phyloP scores from a whole-genome alignment of 2,329 filamentous ascomycete species.

The Penicillium sclerotiorum region DNA sequence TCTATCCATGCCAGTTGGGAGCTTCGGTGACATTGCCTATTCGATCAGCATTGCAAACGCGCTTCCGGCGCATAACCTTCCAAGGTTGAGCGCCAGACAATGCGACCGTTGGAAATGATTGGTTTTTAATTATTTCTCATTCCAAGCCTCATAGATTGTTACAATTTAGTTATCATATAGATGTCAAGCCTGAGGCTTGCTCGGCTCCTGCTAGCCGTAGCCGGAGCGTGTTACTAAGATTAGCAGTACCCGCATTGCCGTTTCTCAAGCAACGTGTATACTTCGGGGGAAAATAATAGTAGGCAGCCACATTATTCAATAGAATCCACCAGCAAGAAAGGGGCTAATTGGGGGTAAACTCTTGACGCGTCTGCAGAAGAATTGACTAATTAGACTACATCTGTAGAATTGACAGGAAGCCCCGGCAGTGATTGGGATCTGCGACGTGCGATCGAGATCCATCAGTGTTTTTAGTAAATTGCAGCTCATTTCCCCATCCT shows the following conservation, averaged over 20 bases:
- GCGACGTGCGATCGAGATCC: neutral
- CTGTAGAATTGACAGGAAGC: neutral
- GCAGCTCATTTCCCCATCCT: conserved; percentile 1
- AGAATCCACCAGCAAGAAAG: neutral
- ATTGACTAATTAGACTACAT: neutral
- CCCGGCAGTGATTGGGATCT: neutral
- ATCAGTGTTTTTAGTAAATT: conserved; percentile 8
- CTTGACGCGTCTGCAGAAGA: too few relatives aligned
- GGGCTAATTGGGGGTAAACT: neutral
- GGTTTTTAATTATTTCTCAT: too few relatives aligned
- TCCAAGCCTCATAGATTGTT: too few relatives aligned
- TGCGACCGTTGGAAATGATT: too few relatives aligned
- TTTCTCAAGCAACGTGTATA: conserved; percentile 9
- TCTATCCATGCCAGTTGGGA: too few relatives aligned
- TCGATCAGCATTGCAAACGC: too few relatives aligned
- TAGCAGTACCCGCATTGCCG: neutral
- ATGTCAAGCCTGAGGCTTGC: too few relatives aligned
- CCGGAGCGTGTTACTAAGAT: conserved; percentile 7
- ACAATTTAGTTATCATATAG: too few relatives aligned
- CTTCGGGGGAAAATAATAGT: neutral
- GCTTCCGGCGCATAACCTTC: too few relatives aligned
- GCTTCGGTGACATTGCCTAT: too few relatives aligned
- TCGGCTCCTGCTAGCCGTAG: neutral
- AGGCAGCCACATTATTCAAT: conserved; percentile 3
- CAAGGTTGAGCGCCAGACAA: too few relatives aligned